Base-by-base conservation (phyloP, 139 green algal genomes). In the Chlamydomonas applanata region DNA sequence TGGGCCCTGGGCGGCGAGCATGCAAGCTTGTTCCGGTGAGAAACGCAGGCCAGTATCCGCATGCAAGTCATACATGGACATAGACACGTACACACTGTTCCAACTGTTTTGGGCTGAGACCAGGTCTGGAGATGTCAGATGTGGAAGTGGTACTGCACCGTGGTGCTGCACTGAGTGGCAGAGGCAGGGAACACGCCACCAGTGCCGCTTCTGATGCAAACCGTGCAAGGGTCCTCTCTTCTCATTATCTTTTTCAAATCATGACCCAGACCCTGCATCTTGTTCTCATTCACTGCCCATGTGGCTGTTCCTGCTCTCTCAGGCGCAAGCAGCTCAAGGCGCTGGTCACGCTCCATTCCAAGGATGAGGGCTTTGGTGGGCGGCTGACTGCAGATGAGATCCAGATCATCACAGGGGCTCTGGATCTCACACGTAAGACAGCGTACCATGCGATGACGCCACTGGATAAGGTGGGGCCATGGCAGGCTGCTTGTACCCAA, bases 391-490 rank as follows among this genome's bases (percentile, higher is more conserved):
- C 44, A 20, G 57, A 81, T 60, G 75, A 81, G 69, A 76, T 75
- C 44, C 75, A 81, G 69, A 76, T 81, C 59, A 81, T 81, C 59
- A 73, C 69, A 72, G 62, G 92, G 0, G 92, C 85, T 1, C 71
- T 97, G 25, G 89, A 96, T 68, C 64, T 94, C 53, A 89, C 83
- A 0, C 49, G 85, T 69, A 94, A 94, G 82, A 83, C 69, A 0
- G 92, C 91, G 0, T 68, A 19, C 27, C 57, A 89, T 27, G 83
- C 84, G 44, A 93, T 94, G 86, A 97, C 92, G 0, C 85, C 82
- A 14, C 62, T 95, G n/a, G 88, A 93, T 61, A 92, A 92, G 81
- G 72, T 67, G 27, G 4, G 13, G n/a, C n/a, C n/a, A n/a, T n/a
- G n/a, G n/a, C n/a, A n/a, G n/a, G 83, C 84, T 11, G 82, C 73